Evolutionary conservation across 2,329 filamentous ascomycete genomes (phyloP).

Genomic region (Penicillium sp.): DNA sequence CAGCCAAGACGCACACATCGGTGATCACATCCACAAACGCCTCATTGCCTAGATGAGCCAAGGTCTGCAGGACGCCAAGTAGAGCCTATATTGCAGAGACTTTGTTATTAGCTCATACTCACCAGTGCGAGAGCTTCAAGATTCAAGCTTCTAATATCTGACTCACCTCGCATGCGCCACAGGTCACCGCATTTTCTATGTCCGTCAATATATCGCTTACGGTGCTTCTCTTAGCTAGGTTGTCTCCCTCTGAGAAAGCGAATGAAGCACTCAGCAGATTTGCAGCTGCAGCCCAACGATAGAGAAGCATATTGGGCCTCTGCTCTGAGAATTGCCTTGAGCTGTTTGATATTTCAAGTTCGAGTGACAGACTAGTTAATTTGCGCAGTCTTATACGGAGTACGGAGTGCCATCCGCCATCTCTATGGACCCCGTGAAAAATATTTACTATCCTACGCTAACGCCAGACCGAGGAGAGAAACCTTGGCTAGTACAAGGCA

Average conservation of each 20-base stretch:
- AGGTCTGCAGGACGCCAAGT: slow-evolving; percentile 47
- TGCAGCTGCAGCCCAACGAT: slow-evolving; percentile 4
- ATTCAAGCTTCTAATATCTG: neutral
- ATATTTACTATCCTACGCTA: neutral
- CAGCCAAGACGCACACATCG: slow-evolving; percentile 40
- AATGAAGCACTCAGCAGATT: slow-evolving; percentile 12
- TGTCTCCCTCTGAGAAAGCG: slow-evolving; percentile 1
- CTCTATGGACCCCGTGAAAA: neutral
- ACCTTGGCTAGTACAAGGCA: slow-evolving; percentile 10
- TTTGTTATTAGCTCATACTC: neutral
- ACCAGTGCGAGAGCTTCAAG: too few species aligned
- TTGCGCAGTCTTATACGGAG: neutral
- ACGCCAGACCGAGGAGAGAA: neutral
- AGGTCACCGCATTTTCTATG: slow-evolving; percentile 33
- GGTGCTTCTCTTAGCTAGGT: slow-evolving; percentile 16
- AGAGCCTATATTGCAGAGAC: slow-evolving; percentile 30
- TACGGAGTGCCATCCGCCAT: neutral
- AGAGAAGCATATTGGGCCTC: slow-evolving; percentile 7
- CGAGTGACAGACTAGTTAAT: neutral
- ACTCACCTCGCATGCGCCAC: slow-evolving; percentile 34
- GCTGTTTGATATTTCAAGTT: neutral
- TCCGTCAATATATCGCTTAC: slow-evolving; percentile 29
- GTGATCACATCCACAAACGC: slow-evolving; percentile 45
- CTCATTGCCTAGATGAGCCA: slow-evolving; percentile 50
- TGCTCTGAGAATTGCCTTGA: neutral